Conservation (phyloP, 805 yeast genomes). For the Suhomyces sp. region DNA sequence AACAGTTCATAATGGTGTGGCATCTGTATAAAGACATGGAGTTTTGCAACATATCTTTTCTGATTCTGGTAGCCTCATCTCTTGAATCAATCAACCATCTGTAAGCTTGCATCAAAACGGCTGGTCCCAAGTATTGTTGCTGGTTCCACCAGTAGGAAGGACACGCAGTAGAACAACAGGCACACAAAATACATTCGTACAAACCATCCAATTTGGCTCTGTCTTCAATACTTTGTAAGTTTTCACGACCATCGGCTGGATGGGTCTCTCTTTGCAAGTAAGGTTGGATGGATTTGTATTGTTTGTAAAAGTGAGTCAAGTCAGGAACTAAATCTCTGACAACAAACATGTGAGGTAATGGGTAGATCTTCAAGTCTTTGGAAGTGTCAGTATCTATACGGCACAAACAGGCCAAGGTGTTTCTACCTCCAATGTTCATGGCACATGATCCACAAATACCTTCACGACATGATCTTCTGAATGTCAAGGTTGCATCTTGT, state of each 20-base stretch:
- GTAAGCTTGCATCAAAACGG: constrained; percentile 98
- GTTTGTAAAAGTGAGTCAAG: constrained; percentile 95
- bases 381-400: constrained; percentile 78
- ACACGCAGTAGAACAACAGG: constrained; percentile 98
- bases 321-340: constrained; percentile 98
- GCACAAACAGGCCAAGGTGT: constrained; percentile 95
- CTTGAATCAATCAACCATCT: constrained; percentile 98
- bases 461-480: constrained; percentile 98
- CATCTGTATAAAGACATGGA: constrained; percentile 98
- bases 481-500: constrained; percentile 91
- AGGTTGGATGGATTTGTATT: constrained; percentile 97
- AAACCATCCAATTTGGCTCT: constrained; percentile 95
- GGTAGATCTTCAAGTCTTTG: constrained; percentile 84
- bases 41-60: constrained; percentile 91
- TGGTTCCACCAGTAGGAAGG: constrained; percentile 99
- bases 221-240: constrained; percentile 85
- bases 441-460: constrained; percentile 99
- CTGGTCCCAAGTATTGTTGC: constrained; percentile 97
- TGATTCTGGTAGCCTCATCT: constrained; percentile 79
- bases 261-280: constrained; percentile 77
- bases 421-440: constrained; percentile 97
- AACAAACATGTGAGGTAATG: constrained; percentile 96
- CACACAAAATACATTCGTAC: constrained; percentile 96
- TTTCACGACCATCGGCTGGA: constrained; percentile 91
- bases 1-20: constrained; percentile 98